Percentiles rank a stretch among this genome's conserved stretches.
These are phyloP conservation scores for Wakefieldia striispora DNA, from an alignment of 768 basidiomycete genomes.

Conservation along the genomic window DNA sequence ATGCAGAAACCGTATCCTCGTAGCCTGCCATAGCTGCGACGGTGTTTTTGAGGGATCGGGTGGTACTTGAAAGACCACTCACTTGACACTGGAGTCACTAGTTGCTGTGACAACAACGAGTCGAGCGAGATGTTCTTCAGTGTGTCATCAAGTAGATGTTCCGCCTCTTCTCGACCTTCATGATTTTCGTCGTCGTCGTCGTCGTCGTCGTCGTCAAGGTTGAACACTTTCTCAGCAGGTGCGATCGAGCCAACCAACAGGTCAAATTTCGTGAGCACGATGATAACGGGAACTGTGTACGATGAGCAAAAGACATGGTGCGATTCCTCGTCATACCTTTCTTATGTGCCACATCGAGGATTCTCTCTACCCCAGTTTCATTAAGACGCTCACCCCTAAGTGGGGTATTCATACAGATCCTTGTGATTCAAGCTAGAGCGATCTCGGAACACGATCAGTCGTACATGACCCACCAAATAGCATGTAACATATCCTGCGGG, in stretches of 20 bases:
- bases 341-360: conserved; percentile 5
- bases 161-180: conserved; percentile 1
- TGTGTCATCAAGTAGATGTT: neutral
- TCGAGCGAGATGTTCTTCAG: conserved; percentile 2
- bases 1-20: conserved; percentile 1
- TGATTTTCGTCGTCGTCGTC: no score
- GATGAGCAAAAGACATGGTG: neutral
- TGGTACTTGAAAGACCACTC: neutral
- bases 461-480: neutral
- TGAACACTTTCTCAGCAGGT: no score
- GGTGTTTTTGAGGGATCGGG: neutral
- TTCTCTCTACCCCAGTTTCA: conserved; percentile 8
- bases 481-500: neutral
- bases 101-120: conserved; percentile 3
- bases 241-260: neutral
- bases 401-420: conserved; percentile 7
- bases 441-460: neutral
- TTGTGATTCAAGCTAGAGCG: neutral
- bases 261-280: conserved; percentile 7
- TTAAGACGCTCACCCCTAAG: conserved; percentile 4
- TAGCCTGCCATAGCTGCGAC: neutral
- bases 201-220: neutral
- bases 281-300: conserved; percentile 3
- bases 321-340: neutral
- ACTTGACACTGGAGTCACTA: conserved; percentile 3